A percentile compares a stretch with the other conserved stretches of the same genome.
phyloP scores from a whole-genome alignment of 179 eudicot genomes.

The Patellifolia procumbens region DNA sequence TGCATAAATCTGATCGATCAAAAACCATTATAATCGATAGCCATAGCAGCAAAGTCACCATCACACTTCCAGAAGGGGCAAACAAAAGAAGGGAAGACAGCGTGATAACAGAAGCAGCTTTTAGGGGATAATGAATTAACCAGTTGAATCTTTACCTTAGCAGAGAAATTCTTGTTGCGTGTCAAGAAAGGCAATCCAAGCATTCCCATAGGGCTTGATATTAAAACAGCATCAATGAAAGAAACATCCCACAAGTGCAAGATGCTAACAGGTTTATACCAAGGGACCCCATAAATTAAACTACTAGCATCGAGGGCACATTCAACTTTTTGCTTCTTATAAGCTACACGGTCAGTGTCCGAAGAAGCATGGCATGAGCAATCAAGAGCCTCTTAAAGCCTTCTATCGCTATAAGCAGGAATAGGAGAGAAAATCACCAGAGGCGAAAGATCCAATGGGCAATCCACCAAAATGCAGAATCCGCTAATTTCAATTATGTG shows the following conservation, averaged over 20 bases:
- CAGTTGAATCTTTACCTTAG: slow-evolving; percentile 45
- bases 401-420: slow-evolving; percentile 34
- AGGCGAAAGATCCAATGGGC: slow-evolving; percentile 87
- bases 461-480: slow-evolving; percentile 66
- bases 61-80: neutral
- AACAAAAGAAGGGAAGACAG: neutral
- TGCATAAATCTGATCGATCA: slow-evolving; percentile 58
- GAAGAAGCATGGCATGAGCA: slow-evolving; percentile 24
- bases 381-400: slow-evolving; percentile 30
- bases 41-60: slow-evolving; percentile 14
- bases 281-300: slow-evolving; percentile 62
- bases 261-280: slow-evolving; percentile 60
- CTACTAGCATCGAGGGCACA: slow-evolving; percentile 35
- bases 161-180: slow-evolving; percentile 57
- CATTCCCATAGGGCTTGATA: slow-evolving; percentile 89
- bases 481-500: slow-evolving; percentile 63
- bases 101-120: neutral
- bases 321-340: slow-evolving; percentile 46
- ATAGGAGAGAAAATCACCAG: slow-evolving; percentile 67
- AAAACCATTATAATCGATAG: neutral
- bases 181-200: slow-evolving; percentile 89
- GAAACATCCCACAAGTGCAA: slow-evolving; percentile 62
- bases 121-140: neutral
- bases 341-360: slow-evolving; percentile 23
- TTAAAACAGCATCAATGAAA: slow-evolving; percentile 65